Base-by-base conservation (phyloP, 192 early-diverging fungal species). In the Podochytrium sp. region DNA sequence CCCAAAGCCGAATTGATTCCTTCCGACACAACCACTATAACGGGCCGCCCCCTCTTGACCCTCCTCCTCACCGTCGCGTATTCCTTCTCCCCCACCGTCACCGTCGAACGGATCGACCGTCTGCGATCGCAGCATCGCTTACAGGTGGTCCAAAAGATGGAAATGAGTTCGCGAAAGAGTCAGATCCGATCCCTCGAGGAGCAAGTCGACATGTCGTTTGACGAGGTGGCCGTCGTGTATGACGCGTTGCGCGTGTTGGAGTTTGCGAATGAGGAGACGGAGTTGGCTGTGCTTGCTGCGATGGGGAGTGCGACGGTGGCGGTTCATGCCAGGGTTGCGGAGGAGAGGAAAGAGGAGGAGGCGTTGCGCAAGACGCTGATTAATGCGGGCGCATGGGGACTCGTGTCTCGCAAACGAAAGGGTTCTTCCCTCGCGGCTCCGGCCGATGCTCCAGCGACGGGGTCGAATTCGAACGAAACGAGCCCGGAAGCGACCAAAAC, bases 81-180 rank as follows among this genome's bases (percentile, higher is more conserved):
- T 40, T 67, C 75, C 1, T 85, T 83, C 59, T 65, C 76, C 0
- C 55, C 58, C 12, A n/a, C 71, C 7, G 75, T 88, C 14, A 83
- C 81, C 4, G 77, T 65, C 4, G 86, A 88, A 42, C 42, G 53
- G 14, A 88, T 89, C 55, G 85, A 88, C 20, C n/a, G 71, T 1
- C 73, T 86, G 47, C 70, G 87, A 25, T 73, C 76, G 57, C 84
- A 79, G 47, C 77, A 77, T 57, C 65, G 86, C 25, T 59, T 89
- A 27, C 68, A 47, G 27, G 86, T 89, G 2, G 87, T 89, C 2
- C 87, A 89, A 56, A 79, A 84, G 57, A 88, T 86, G 84, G 87
- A 89, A 55, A 79, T 78, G 23, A 81, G 82, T 25, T 83, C 73
- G 49, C 76, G 84, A 23, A 84, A 81, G 65, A 79, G 77, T 27